Evolutionary conservation across 768 basidiomycete genomes (phyloP).

Genomic region (Lepiota brunneoincarnata): DNA sequence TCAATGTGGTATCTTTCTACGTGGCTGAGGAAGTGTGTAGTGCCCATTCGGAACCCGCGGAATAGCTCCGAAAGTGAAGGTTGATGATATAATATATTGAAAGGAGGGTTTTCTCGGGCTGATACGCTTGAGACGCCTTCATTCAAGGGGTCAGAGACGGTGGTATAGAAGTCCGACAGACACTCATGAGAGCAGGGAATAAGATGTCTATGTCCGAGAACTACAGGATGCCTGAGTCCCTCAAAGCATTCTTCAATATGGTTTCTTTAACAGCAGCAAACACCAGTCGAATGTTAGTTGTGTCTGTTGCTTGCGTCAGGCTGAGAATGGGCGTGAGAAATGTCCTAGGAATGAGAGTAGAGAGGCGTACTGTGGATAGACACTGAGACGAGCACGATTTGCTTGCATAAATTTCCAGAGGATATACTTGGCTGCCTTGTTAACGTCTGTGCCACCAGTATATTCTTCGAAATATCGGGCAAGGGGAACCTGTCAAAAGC

Average conservation of each 20-base stretch:
- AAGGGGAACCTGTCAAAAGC: constrained; percentile 55
- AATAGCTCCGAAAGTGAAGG: no score
- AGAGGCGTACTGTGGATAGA: constrained; percentile 60
- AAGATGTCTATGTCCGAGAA: not conserved
- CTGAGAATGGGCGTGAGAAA: constrained; percentile 36
- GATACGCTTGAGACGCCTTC: no score
- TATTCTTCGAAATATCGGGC: constrained; percentile 85
- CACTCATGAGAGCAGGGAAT: constrained; percentile 3
- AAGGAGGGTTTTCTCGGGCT: not conserved
- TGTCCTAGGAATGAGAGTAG: constrained; percentile 6
- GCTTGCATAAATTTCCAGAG: constrained; percentile 95
- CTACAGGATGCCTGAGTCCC: constrained; percentile 79
- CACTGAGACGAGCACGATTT: constrained; percentile 77
- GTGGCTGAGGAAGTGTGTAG: no score
- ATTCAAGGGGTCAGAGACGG: no score
- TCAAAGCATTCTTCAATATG: constrained; percentile 85
- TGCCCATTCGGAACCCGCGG: no score
- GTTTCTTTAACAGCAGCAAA: constrained; percentile 92
- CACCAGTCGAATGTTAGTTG: constrained; percentile 78
- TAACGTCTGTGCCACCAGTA: constrained; percentile 84
- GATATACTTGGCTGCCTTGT: constrained; percentile 93
- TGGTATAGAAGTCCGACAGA: not conserved
- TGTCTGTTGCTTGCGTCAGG: constrained; percentile 88
- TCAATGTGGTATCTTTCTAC: no score
- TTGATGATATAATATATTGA: no score